Evolutionary conservation across 179 eudicot genomes (phyloP).

Genomic region (Patellifolia procumbens): DNA sequence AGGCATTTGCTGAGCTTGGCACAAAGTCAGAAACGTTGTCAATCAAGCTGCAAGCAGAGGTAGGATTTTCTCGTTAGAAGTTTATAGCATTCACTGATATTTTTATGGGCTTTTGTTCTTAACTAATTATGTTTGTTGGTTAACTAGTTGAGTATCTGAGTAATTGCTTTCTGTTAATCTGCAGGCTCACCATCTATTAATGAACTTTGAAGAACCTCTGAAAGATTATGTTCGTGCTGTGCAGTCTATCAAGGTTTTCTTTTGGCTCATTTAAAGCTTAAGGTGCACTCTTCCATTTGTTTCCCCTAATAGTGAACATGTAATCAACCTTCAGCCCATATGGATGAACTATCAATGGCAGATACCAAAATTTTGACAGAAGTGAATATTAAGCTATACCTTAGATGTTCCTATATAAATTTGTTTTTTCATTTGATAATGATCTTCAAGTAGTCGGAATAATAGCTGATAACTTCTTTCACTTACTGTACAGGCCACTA

Average conservation of each 20-base stretch:
- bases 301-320: too few relatives aligned
- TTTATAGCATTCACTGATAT: conserved; percentile 3
- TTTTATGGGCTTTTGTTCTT: conserved; percentile 11
- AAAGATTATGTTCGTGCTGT: conserved; percentile 96
- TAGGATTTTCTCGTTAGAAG: conserved; percentile 24
- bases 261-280: conserved; percentile 7
- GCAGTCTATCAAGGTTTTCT: conserved; percentile 84
- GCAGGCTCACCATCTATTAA: conserved; percentile 80
- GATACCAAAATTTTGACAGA: background rate
- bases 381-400: background rate
- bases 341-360: background rate
- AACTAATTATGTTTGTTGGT: background rate
- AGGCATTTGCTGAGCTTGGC: conserved; percentile 92
- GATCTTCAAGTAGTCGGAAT: background rate
- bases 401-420: background rate
- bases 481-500: conserved; percentile 65
- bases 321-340: too few relatives aligned
- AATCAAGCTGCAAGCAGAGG: conserved; percentile 83
- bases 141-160: conserved; percentile 1
- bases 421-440: background rate
- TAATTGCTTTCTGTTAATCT: conserved; percentile 14
- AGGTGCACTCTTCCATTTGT: too few relatives aligned
- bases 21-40: conserved; percentile 83
- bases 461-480: conserved; percentile 12
- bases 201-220: conserved; percentile 98